A percentile compares a stretch with the other conserved stretches of the same genome.
These are phyloP conservation scores for Sporothrix luriei DNA, from an alignment of 2,329 filamentous ascomycete species.

Conservation along the genomic window DNA sequence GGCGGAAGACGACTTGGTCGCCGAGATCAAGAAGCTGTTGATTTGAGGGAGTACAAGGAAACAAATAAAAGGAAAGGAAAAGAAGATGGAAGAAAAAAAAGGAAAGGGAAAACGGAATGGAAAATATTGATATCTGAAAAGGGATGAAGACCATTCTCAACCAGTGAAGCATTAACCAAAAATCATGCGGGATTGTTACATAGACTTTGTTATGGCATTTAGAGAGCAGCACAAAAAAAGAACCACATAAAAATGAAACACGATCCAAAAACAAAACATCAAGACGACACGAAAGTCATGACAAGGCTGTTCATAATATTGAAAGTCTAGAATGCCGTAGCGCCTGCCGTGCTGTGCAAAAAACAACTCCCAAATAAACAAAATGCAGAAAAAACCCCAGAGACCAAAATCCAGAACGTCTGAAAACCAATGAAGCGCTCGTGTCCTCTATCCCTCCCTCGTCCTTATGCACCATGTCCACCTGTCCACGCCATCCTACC, in stretches of 20 bases:
- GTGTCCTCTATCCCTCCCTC: conserved; percentile 4
- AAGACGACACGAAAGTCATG: not conserved
- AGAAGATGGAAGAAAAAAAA: not conserved
- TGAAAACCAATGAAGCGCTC: conserved; percentile 12
- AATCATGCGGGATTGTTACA: not conserved
- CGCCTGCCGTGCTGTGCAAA: not conserved
- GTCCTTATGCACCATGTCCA: conserved; percentile 19
- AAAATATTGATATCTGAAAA: not conserved
- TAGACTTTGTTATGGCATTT: conserved; percentile 14
- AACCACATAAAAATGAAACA: not conserved
- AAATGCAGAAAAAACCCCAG: not conserved
- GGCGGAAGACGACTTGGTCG: conserved; percentile 62
- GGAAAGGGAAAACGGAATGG: not conserved
- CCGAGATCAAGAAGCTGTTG: conserved; percentile 58
- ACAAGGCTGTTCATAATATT: conserved; percentile 13
- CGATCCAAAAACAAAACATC: not conserved
- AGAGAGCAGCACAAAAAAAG: not conserved
- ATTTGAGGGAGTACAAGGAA: conserved; percentile 16
- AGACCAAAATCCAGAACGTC: not conserved
- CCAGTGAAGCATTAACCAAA: not conserved
- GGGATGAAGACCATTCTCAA: not conserved
- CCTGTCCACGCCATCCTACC: no score
- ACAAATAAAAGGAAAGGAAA: not conserved
- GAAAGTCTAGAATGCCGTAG: not conserved
- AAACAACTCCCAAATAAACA: not conserved